Conservation (phyloP, 1,284 basidiomycete genomes). For the Puccinia polysora region DNA sequence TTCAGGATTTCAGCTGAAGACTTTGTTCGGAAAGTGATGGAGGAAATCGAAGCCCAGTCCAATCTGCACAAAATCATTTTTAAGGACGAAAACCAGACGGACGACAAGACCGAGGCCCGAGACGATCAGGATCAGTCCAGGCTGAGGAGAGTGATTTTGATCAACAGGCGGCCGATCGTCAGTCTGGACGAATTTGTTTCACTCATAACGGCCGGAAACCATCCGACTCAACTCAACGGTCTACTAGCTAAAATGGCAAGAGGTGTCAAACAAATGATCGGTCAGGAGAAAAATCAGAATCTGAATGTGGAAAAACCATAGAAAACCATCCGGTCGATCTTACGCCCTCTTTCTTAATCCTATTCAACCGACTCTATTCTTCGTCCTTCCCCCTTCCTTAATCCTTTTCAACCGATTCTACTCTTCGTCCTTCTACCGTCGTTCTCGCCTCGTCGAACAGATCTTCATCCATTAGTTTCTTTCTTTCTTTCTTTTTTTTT, state of each 20-base stretch:
- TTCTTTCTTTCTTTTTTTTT: neutral
- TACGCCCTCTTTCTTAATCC: too few species aligned
- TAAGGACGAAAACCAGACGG: neutral
- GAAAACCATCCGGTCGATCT: too few species aligned
- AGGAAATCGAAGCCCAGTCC: neutral
- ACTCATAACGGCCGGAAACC: neutral
- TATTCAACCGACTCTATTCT: too few species aligned
- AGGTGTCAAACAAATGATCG: conserved; percentile 39
- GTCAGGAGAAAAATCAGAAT: too few species aligned
- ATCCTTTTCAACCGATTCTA: too few species aligned
- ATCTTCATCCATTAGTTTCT: neutral
- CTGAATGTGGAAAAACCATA: too few species aligned
- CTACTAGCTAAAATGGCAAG: conserved; percentile 11
- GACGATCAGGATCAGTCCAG: too few species aligned
- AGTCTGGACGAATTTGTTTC: conserved; percentile 20
- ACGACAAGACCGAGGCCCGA: neutral
- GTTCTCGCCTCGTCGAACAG: too few species aligned
- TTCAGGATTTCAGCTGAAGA: conserved; percentile 1
- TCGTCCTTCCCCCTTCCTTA: too few species aligned
- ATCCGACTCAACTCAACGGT: neutral
- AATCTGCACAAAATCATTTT: conserved; percentile 1
- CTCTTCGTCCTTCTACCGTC: too few species aligned
- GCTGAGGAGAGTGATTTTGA: neutral
- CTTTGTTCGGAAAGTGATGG: neutral
- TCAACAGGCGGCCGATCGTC: conserved; percentile 1